Percentiles rank a stretch among this genome's conserved stretches.
phyloP scores from a whole-genome alignment of 306 rosid genomes.

The Pachyrhizus erosus region DNA sequence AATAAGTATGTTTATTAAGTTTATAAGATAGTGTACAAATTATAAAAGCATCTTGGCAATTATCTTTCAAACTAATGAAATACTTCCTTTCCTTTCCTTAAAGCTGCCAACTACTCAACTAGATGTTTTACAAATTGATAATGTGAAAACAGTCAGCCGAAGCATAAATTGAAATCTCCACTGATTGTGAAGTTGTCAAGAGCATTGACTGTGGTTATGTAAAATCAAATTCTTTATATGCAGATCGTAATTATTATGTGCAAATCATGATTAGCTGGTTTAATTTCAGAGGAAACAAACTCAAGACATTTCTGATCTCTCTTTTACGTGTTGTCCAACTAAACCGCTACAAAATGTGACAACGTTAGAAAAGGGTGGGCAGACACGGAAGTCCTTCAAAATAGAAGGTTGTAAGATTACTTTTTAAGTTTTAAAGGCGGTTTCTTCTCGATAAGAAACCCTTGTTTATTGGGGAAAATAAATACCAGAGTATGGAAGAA shows the following conservation, averaged over 20 bases:
- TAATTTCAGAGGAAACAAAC: slow-evolving; percentile 47
- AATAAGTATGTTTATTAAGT: no score
- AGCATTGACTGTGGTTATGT: not conserved
- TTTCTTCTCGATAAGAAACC: not conserved
- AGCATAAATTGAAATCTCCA: slow-evolving; percentile 19
- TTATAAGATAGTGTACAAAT: no score
- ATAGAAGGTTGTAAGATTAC: no score
- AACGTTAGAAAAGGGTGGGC: not conserved
- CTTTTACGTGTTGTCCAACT: slow-evolving; percentile 23
- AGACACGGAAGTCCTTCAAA: not conserved
- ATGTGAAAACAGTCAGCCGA: slow-evolving; percentile 29
- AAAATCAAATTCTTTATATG: not conserved
- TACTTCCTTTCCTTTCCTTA: no score
- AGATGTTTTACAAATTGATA: not conserved
- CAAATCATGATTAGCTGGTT: slow-evolving; percentile 41
- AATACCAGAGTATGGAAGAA: not conserved
- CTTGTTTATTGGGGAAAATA: not conserved
- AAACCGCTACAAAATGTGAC: not conserved
- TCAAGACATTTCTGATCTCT: slow-evolving; percentile 36
- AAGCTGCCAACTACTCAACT: not conserved
- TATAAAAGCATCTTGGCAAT: no score
- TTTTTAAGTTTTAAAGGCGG: not conserved
- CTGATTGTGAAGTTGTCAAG: not conserved
- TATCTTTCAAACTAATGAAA: no score
- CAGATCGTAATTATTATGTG: slow-evolving; percentile 41